Evolutionary conservation across 2,329 filamentous ascomycete species (phyloP).

Genomic region (Scopulariopsis brevicaulis): DNA sequence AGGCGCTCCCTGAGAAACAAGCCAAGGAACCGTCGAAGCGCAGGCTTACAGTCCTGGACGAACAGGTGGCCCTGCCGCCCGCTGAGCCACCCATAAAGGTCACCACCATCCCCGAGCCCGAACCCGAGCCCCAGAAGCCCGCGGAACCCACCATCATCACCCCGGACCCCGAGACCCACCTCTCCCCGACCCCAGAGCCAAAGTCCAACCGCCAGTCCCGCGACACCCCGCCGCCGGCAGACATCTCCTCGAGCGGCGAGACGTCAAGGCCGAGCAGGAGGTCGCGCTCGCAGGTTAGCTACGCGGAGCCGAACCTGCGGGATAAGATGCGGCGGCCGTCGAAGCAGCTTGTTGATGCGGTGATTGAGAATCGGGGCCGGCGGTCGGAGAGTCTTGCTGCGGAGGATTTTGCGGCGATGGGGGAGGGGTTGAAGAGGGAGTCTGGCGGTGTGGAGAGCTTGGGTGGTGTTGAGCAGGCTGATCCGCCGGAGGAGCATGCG

Average conservation of each 20-base stretch:
- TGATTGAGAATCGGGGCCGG: constrained; percentile 47
- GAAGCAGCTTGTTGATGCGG: constrained; percentile 65
- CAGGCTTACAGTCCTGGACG: constrained; percentile 15
- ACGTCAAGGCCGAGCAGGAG: constrained; percentile 55
- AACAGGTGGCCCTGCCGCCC: not conserved
- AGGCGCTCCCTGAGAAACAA: not conserved
- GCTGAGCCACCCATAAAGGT: not conserved
- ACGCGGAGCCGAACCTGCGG: constrained; percentile 69
- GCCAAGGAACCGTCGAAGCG: constrained; percentile 8
- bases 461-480: not conserved
- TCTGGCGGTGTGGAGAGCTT: constrained; percentile 4
- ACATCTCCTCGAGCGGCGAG: constrained; percentile 43
- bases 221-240: constrained; percentile 49
- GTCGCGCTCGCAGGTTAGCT: constrained; percentile 59
- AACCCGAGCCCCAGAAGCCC: constrained; percentile 7
- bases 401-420: constrained; percentile 13
- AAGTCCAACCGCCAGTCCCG: constrained; percentile 18
- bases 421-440: constrained; percentile 20
- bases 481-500: constrained; percentile 8
- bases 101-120: constrained; percentile 8
- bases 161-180: not conserved
- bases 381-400: constrained; percentile 25
- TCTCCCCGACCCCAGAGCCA: constrained; percentile 29
- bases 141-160: not conserved
- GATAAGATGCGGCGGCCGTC: constrained; percentile 78